Percentiles rank a stretch among this genome's conserved stretches.
These are phyloP conservation scores for Otatea glauca DNA, from an alignment of 176 grass and related monocot species.

Conservation along the genomic window DNA sequence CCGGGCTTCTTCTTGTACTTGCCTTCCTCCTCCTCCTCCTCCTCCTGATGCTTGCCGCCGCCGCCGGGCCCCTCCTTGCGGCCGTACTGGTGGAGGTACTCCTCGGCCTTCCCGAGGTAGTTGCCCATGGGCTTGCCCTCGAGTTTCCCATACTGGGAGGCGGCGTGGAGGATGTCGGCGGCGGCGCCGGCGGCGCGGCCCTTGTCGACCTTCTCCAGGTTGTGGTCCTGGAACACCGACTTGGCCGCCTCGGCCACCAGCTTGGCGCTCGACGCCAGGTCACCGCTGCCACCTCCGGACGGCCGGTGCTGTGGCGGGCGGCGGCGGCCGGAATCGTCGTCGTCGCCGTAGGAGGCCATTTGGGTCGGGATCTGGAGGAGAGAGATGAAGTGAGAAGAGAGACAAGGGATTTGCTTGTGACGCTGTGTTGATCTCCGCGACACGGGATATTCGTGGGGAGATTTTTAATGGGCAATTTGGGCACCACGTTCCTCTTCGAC, in stretches of 20 bases:
- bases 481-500: too few species aligned
- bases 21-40: constrained; percentile 1
- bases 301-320: constrained; percentile 41
- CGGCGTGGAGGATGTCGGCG: constrained; percentile 72
- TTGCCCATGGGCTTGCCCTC: constrained; percentile 70
- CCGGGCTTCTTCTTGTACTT: constrained; percentile 39
- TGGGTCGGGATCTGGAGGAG: constrained; percentile 39
- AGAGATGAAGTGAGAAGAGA: background rate
- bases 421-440: background rate
- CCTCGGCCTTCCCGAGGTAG: constrained; percentile 87
- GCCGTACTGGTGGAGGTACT: constrained; percentile 70
- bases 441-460: too few species aligned
- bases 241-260: constrained; percentile 75
- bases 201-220: constrained; percentile 76
- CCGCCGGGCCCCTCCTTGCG: constrained; percentile 32
- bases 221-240: constrained; percentile 67
- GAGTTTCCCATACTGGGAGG: constrained; percentile 78
- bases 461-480: too few species aligned
- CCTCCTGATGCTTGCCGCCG: constrained; percentile 39
- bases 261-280: constrained; percentile 84
- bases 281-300: constrained; percentile 44
- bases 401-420: background rate
- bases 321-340: constrained; percentile 27
- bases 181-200: constrained; percentile 64
- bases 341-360: constrained; percentile 62